Percentiles rank a stretch among this genome's conserved stretches.
phyloP scores from a whole-genome alignment of 495 filamentous ascomycete species.

The Xylaria bambusicola region DNA sequence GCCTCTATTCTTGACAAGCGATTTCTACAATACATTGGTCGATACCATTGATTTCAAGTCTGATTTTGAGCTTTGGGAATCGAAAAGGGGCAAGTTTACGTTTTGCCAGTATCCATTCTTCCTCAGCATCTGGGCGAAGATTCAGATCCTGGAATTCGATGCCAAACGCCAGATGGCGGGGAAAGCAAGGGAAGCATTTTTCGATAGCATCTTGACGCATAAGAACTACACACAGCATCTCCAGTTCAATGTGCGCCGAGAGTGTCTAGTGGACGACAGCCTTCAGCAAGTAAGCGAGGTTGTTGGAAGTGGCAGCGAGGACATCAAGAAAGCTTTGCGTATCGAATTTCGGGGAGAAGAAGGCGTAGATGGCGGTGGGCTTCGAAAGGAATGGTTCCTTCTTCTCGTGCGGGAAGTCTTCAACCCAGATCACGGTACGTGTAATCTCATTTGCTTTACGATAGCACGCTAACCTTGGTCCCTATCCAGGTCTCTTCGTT shows the following conservation, averaged over 20 bases:
- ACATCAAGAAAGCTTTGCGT: constrained; percentile 89
- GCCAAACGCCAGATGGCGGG: constrained; percentile 89
- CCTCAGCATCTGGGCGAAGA: constrained; percentile 91
- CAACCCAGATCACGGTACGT: constrained; percentile 84
- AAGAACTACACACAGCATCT: constrained; percentile 79
- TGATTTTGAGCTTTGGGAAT: constrained; percentile 90
- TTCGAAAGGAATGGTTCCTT: constrained; percentile 96
- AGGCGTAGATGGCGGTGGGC: constrained; percentile 87
- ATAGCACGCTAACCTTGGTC: constrained; percentile 3
- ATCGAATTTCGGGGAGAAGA: constrained; percentile 90
- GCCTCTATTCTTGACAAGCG: constrained; percentile 72
- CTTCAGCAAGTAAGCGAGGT: constrained; percentile 84
- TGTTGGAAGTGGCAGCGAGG: constrained; percentile 78
- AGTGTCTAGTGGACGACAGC: constrained; percentile 91
- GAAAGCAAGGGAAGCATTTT: constrained; percentile 88
- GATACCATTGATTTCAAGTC: constrained; percentile 84
- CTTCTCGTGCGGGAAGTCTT: constrained; percentile 90
- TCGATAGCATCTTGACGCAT: constrained; percentile 77
- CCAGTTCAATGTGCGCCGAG: constrained; percentile 74
- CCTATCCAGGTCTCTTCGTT: constrained; percentile 70
- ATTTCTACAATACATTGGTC: constrained; percentile 84
- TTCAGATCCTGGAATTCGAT: constrained; percentile 88
- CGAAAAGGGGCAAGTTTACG: constrained; percentile 70
- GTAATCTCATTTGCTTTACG: not conserved
- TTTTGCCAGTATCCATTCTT: constrained; percentile 97